Base-by-base conservation (phyloP, 2,329 filamentous ascomycete species). In the Fusarium hainanense region DNA sequence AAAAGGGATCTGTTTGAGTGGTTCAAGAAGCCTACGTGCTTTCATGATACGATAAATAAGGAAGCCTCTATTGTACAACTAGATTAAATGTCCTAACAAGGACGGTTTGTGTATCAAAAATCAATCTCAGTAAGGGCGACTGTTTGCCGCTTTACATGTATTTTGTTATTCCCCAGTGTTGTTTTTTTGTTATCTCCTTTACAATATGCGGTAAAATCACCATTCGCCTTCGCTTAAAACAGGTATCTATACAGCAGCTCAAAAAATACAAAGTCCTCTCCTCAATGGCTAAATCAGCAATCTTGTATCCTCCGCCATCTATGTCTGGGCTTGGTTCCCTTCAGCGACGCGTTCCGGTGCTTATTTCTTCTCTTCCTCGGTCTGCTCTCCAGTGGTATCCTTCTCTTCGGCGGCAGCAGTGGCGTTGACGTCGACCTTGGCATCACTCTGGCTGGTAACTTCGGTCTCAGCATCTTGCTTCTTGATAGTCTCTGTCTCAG, bases 161-260 rank as follows among this genome's bases (percentile, higher is more conserved):
- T 61, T 42, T 52, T 37, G 52, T 57, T 64, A 56, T 57, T 50
- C 56, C 44, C 50, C 47, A 21, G 59, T 54, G 30, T 59, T 61
- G 21, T 50, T 21, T 30, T 20, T 48, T 23, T 34, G 46, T 68
- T 48, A 44, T 63, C 44, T 60, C 62, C 56, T 59, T 61, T 66
- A 58, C 63, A 65, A 65, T 60, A 68, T 69, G 47, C 56, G 59
- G 63, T 64, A 69, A 75, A 74, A 68, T 74, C 72, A 74, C 74
- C 74, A 74, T 76, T 75, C 74, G 74, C 74, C 73, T 72, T 74
- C 74, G 74, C 74, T 76, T 74, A 69, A 73, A 74, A 75, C 69
- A 75, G 73, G 73, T 76, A 76, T 76, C 74, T 76, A 70, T 73
- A 75, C 69, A 74, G 70, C 66, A 64, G 63, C 59, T 66, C 54